Base-by-base conservation (phyloP, 352 stramenopile species). In the Phytophthora pistaciae region DNA sequence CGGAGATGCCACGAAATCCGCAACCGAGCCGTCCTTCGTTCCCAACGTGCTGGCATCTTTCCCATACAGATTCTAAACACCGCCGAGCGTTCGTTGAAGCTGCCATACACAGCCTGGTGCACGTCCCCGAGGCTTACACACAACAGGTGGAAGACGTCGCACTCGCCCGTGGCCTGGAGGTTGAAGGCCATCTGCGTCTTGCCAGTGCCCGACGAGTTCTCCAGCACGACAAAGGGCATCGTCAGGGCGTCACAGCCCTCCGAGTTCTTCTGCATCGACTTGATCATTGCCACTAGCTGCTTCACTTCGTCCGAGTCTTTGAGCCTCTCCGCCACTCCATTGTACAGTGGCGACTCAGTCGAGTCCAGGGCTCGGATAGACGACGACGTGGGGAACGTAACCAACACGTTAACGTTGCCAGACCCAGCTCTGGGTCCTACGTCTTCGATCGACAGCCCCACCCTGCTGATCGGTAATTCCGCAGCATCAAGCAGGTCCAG, bases 141-240 rank as follows among this genome's bases (percentile, higher is more conserved):
- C 5, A 16, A 0, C n/a, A 54, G 4, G 48, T 54, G 25, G 20
- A 31, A 54, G 21, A 54, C 20, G 3, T 31, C 48, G 13, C 48
- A 54, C n/a, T 20, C 18, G 1, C 25, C 25, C 13, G 13, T 38
- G 33, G 53, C 53, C 5, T 13, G 13, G 20, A 59, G 18, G 31
- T 59, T 59, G 14, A 59, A 59, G 14, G 27, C 21, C 53, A 42
- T 59, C 25, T 59, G 25, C 31, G 53, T 59, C 18, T 59, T 46
- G 27, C 53, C 53, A 31, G 53, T 44, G 8, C 53, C 53, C 25
- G 25, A 59, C 53, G 27, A 59, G n/a, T 44, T 59, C n/a, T 59
- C 53, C 53, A 59, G 27, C 53, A 59, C 53, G 21, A 59, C 53
- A 25, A 59, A 59, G 5, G 27, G 27, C 53, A 44, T 40, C 53